Conservation (phyloP, 176 grass and related monocot genomes). For the Musa acuminata region DNA sequence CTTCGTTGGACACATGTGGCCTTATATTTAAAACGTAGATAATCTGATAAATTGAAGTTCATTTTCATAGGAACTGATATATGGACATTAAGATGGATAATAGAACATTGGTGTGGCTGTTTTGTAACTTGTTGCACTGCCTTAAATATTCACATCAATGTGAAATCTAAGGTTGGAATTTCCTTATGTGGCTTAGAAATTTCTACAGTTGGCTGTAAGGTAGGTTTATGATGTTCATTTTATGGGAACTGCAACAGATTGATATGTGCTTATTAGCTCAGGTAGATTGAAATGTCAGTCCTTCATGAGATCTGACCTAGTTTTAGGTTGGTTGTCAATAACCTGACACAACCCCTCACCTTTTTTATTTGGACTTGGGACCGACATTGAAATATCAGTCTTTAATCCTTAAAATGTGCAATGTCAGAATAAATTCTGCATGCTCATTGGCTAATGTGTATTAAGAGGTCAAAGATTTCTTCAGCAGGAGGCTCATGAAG, state of each 20-base stretch:
- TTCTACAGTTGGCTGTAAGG: not conserved
- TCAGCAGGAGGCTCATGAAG: not conserved
- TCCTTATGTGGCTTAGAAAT: not conserved
- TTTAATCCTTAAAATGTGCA: too few species aligned
- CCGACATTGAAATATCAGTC: too few species aligned
- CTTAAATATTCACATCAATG: not conserved
- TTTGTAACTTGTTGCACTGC: not conserved
- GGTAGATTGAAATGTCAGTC: not conserved
- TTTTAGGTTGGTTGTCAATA: too few species aligned
- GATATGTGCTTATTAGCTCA: not conserved
- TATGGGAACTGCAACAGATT: not conserved
- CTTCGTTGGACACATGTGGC: not conserved
- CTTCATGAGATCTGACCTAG: too few species aligned
- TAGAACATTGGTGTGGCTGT: not conserved
- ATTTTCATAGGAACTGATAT: too few species aligned
- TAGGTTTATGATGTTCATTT: too few species aligned
- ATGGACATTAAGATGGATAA: not conserved
- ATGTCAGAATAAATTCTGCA: too few species aligned
- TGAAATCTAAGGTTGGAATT: not conserved
- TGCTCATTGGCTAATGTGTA: not conserved
- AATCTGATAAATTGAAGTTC: not conserved
- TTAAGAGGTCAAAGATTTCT: not conserved
- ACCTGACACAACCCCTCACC: too few species aligned
- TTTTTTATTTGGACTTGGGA: too few species aligned
- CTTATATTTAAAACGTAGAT: not conserved